Base-by-base conservation (phyloP, 441 rosid genomes). In the Adansonia rubrostipa region DNA sequence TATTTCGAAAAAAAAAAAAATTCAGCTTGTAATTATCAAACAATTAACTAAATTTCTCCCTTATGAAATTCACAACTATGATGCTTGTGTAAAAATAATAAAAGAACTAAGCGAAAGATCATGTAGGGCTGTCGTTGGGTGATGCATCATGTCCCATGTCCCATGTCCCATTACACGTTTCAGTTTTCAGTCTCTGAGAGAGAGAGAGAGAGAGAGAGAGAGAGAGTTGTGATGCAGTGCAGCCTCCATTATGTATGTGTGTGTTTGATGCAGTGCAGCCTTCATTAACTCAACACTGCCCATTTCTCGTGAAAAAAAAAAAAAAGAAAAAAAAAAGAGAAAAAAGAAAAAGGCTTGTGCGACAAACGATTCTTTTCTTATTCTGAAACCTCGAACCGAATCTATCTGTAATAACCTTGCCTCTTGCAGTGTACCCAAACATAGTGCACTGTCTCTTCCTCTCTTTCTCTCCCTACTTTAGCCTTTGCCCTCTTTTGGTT, bases 201-300 rank as follows among this genome's bases (percentile, higher is more conserved):
- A 47, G 36, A 66, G 8, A 42, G 60, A 13, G 62, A 0, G 77
- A 3, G 40, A 36, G 3, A 65, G 57, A 47, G 40, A 67, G 9
- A 44, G 61, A 13, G 62, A 0, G 77, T 78, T 61, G 24, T 13
- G n/a, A 24, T 62, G 44, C 67, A 62, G 36, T 62, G 85, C 84
- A 83, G 81, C 78, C 80, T 86, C 82, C 90, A 83, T 84, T 88
- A 83, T 36, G 40, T 36, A 36, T 28, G 5, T 36, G 40, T 36
- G 40, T 36, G 40, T 3, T 36, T 36, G 40, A 36, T 36, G 40
- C 40, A 36, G 33, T 62, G 85, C 84, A 84, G 80, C 76, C 79
- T 86, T 83, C 90, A 83, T 84, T 88, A 83, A 85, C 82, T 89
- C 85, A 56, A 63, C 80, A 50, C 93, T 82, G 88, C 86, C 71